phyloP scores from a whole-genome alignment of 306 rosid species.

The Notholithocarpus densiflorus region DNA sequence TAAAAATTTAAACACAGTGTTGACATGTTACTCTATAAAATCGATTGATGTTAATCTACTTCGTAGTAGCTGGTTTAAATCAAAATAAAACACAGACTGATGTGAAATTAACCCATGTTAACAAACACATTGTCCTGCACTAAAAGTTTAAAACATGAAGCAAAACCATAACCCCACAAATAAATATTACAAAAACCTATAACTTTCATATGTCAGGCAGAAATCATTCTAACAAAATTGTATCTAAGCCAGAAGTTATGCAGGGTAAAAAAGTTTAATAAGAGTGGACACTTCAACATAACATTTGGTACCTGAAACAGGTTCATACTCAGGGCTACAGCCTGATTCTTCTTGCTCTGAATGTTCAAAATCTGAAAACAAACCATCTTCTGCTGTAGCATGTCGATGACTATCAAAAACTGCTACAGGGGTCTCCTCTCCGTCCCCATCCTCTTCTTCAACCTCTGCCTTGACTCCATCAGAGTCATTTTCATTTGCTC shows the following conservation, averaged over 20 bases:
- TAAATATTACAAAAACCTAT: no score
- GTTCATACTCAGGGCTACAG: conserved; percentile 42
- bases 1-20: no score
- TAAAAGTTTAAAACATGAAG: no score
- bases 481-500: conserved; percentile 11
- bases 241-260: conserved; percentile 8
- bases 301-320: neutral
- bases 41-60: no score
- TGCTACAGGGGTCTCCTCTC: conserved; percentile 27
- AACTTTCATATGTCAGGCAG: conserved; percentile 5
- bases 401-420: neutral
- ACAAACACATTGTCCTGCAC: no score
- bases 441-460: neutral
- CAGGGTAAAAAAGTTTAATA: no score
- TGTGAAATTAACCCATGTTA: no score
- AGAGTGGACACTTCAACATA: neutral
- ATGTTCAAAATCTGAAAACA: neutral
- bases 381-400: neutral
- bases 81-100: no score
- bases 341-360: conserved; percentile 30
- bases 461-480: conserved; percentile 14
- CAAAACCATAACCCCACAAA: no score
- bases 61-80: no score
- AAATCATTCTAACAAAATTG: neutral
- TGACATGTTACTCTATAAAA: no score